A percentile compares a stretch with the other conserved stretches of the same genome.
These are phyloP conservation scores for Aspergillus fructus DNA, from an alignment of 2,329 filamentous ascomycete genomes.

Conservation along the genomic window DNA sequence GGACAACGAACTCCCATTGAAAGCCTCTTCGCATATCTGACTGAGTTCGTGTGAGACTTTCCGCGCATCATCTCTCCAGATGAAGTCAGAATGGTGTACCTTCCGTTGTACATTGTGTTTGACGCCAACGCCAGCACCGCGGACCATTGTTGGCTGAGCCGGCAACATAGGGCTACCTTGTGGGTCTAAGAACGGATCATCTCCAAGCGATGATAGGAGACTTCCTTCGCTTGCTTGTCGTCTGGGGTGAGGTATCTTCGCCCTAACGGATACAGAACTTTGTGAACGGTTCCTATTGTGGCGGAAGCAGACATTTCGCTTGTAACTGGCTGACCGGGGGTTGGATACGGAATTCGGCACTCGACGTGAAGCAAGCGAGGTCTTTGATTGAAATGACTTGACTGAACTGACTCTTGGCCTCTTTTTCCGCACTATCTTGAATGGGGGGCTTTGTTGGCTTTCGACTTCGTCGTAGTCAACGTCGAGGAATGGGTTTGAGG, in stretches of 20 bases:
- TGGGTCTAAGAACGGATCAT: conserved; percentile 21
- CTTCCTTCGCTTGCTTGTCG: conserved; percentile 26
- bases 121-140: conserved; percentile 29
- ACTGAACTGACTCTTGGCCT: conserved; percentile 34
- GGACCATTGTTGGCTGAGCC: conserved; percentile 39
- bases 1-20: conserved; percentile 67
- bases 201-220: conserved; percentile 19
- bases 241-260: conserved; percentile 19
- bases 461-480: conserved; percentile 17
- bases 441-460: conserved; percentile 26
- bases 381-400: conserved; percentile 45
- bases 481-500: conserved; percentile 22
- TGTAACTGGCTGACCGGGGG: conserved; percentile 53
- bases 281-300: conserved; percentile 49
- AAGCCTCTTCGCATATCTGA: conserved; percentile 88
- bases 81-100: conserved; percentile 45
- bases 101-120: conserved; percentile 40
- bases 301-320: conserved; percentile 63
- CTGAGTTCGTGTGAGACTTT: conserved; percentile 83
- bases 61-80: conserved; percentile 73
- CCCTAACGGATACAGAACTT: conserved; percentile 26
- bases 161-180: conserved; percentile 41
- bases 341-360: conserved; percentile 33
- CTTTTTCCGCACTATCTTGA: conserved; percentile 32
- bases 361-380: conserved; percentile 49